A percentile compares a stretch with the other conserved stretches of the same genome.
phyloP scores from a whole-genome alignment of 2,329 filamentous ascomycete species.

The Cordyceps cateniannulata region DNA sequence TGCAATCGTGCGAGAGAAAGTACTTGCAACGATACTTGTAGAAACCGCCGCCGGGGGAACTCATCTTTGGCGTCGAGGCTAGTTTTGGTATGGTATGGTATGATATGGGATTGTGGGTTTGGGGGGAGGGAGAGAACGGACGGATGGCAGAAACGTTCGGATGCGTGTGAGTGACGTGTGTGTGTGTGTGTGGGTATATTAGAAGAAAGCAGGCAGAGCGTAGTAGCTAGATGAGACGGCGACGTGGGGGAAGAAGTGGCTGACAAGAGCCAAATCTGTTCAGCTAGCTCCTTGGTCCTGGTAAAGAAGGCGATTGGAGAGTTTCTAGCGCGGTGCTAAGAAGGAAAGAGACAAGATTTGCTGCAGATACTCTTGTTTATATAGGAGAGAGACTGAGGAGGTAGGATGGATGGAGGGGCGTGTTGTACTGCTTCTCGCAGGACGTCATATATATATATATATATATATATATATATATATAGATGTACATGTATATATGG shows the following conservation, averaged over 20 bases:
- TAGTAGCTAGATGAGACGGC: background rate
- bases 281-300: background rate
- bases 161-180: background rate
- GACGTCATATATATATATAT: background rate
- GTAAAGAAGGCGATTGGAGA: background rate
- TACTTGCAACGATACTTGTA: slow-evolving; percentile 52
- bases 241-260: background rate
- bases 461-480: background rate
- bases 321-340: background rate
- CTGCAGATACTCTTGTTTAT: background rate
- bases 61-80: slow-evolving; percentile 19
- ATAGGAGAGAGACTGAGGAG: background rate
- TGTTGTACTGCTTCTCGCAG: background rate
- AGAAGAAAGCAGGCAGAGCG: background rate
- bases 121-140: background rate
- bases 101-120: background rate
- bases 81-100: background rate
- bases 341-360: background rate
- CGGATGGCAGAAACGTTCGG: background rate
- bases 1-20: slow-evolving; percentile 44
- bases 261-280: background rate
- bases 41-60: slow-evolving; percentile 35
- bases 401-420: background rate
- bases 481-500: background rate
- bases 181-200: background rate